Evolutionary conservation across 331 rosid genomes (phyloP), one percentile per base, ranked within the genome.

Genomic region (Erythrophleum ivorense): DNA sequence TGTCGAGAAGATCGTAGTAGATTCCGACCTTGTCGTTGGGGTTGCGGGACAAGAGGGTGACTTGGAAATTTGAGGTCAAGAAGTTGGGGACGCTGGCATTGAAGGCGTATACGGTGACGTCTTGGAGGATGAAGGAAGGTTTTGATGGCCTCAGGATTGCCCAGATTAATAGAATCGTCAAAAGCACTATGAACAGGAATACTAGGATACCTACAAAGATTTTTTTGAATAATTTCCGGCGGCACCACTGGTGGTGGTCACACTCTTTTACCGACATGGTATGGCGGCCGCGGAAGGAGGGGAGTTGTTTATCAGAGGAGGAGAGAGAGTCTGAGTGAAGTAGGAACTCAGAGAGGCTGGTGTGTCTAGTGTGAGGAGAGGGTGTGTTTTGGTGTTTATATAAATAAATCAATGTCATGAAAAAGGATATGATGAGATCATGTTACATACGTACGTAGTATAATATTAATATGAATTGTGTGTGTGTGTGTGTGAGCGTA

Each of bases 51-150:
- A 84, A 58, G 15, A 96, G 58, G 18, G 99, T 96, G 52, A 95
- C 83, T 38, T 92, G 97, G 85, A 96, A 87, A 15, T 58, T 88
- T 14, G 98, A 83, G 67, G 97, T 89, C 21, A 96, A 41, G 58
- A 92, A 65, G 80, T 93, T 96, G 0, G 98, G 82, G 6, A 53
- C 58, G 78, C 91, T 76, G 87, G 89, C 83, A 87, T 96, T 96
- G 94, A 96, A 96, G 85, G 92, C 86, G 81, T 65, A 92, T 0
- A 96, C 90, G 84, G 99, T 96, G 82, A 89, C 92, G 83, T 96
- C 99, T 65, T 92, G 91, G 80, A 96, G 93, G 31, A 88, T 3
- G 88, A 96, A 96, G 15, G 86, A 75, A 2, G 98, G 99, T 24
- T 94, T 94, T 0, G 93, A 52, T 0, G 99, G 99, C 63, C 82